Conservation (phyloP, 768 basidiomycete species). For the Boletus vinaceobasis region DNA sequence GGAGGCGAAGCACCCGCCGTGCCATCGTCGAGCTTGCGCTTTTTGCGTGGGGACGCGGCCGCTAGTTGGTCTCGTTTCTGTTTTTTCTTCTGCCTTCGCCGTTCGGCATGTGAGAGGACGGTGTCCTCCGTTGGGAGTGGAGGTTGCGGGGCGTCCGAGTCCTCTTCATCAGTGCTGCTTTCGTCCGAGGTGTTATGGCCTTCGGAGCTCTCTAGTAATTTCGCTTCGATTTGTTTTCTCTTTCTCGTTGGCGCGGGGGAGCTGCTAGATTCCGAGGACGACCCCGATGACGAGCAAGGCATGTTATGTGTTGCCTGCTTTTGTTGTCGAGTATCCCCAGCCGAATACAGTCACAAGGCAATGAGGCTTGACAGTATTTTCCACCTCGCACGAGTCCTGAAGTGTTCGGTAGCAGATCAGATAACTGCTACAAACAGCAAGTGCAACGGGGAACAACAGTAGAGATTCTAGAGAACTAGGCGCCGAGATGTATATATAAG, state of each 20-base stretch:
- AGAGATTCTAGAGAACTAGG: background rate
- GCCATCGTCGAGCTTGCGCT: constrained; percentile 42
- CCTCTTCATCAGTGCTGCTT: constrained; percentile 7
- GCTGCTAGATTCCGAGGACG: constrained; percentile 33
- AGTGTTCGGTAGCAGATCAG: too few relatives aligned
- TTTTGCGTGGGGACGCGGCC: constrained; percentile 34
- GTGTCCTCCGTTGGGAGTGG: constrained; percentile 21
- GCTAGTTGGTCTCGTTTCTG: constrained; percentile 23
- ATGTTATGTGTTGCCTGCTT: constrained; percentile 2
- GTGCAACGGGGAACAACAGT: too few relatives aligned
- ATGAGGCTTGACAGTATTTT: too few relatives aligned
- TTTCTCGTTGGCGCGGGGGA: constrained; percentile 26
- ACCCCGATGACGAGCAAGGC: constrained; percentile 23
- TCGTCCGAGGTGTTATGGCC: constrained; percentile 24
- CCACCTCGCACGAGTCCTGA: too few relatives aligned
- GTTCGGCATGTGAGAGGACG: constrained; percentile 75
- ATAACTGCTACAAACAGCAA: background rate
- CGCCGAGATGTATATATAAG: background rate
- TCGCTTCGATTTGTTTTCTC: constrained; percentile 19
- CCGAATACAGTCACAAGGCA: too few relatives aligned
- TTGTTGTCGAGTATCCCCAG: too few relatives aligned
- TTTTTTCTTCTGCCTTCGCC: constrained; percentile 57
- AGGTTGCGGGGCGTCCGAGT: constrained; percentile 2
- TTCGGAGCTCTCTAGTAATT: constrained; percentile 19
- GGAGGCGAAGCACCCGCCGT: background rate